Evolutionary conservation across 2,329 filamentous ascomycete species (phyloP), one percentile per base, ranked within the genome.

Genomic region (Beauveria medogensis): DNA sequence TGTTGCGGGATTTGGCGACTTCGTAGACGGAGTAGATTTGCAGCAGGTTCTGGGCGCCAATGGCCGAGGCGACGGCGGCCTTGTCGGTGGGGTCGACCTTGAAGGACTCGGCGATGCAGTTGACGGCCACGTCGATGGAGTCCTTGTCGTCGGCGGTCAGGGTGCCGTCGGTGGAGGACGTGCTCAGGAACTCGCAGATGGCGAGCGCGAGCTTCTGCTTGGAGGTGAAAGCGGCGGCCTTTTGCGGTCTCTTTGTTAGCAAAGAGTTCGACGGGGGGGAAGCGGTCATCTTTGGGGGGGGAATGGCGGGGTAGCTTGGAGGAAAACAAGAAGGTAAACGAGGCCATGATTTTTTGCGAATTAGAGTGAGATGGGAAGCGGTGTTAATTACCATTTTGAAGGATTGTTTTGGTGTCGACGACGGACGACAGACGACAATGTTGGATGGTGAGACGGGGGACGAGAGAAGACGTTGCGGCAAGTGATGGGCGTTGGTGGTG

Each of bases 11-110:
- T 78, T 92, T 92, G 66, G 97, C 84, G 77, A 95, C 96, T 79
- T 99, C 94, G 77, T 97, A 97, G 66, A 97, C 92, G 71, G 86
- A 86, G 82, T 95, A 99, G 78, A 99, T 95, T 74, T 88, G 87
- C 64, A 92, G 82, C 64, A 99, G 87, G 73, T 88, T 92, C 79
- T 97, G 92, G 65, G 87, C 84, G 70, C 92, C 92, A 66, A 96
- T 80, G 67, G 92, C 91, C 67, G 90, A 84, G 66, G 85, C 79
- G 68, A 93, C 80, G 68, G 91, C 87, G 60, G 82, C 79, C 69
- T 85, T 80, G 76, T 96, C 87, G 64, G 82, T 78, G n/a, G 91
- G 84, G 76, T 97, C 92, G 70, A 99, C 89, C 75, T 95, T 91
- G 85, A 97, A 99, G 67, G 89, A 89, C 74, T 97, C 93, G 67